Conservation (phyloP, 805 yeast genomes). For the Starmerella riodocensis region DNA sequence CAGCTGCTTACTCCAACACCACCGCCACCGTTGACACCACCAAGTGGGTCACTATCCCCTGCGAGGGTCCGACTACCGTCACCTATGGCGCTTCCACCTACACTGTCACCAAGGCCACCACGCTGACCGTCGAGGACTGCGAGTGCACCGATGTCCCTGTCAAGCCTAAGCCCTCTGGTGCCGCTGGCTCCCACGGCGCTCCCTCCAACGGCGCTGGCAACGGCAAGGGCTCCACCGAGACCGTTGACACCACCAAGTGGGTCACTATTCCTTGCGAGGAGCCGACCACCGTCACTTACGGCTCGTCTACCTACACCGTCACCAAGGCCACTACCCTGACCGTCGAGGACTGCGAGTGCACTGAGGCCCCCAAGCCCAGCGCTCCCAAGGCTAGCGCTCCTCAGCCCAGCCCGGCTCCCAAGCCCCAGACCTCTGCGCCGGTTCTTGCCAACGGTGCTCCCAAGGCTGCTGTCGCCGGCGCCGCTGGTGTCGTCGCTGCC, state of each 20-base stretch:
- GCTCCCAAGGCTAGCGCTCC: background rate
- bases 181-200: too few relatives aligned
- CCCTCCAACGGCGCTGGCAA: constrained; percentile 13
- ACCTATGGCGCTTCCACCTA: constrained; percentile 16
- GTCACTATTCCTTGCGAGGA: constrained; percentile 13
- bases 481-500: constrained; percentile 20
- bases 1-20: constrained; percentile 10
- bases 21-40: constrained; percentile 15
- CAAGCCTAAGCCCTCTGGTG: background rate
- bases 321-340: constrained; percentile 14
- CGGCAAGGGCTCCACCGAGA: constrained; percentile 11
- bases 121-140: constrained; percentile 18
- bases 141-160: constrained; percentile 11
- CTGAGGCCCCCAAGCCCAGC: too few relatives aligned
- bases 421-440: constrained; percentile 8
- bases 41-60: constrained; percentile 14
- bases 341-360: constrained; percentile 16
- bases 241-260: constrained; percentile 11
- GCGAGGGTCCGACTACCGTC: constrained; percentile 16
- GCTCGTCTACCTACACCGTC: constrained; percentile 14
- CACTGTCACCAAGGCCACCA: constrained; percentile 16
- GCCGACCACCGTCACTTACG: constrained; percentile 16
- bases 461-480: constrained; percentile 16
- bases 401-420: background rate
- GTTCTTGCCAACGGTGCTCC: constrained; percentile 15